Base-by-base conservation (phyloP, 2,329 filamentous ascomycete genomes). In the Ampelomyces quisqualis region DNA sequence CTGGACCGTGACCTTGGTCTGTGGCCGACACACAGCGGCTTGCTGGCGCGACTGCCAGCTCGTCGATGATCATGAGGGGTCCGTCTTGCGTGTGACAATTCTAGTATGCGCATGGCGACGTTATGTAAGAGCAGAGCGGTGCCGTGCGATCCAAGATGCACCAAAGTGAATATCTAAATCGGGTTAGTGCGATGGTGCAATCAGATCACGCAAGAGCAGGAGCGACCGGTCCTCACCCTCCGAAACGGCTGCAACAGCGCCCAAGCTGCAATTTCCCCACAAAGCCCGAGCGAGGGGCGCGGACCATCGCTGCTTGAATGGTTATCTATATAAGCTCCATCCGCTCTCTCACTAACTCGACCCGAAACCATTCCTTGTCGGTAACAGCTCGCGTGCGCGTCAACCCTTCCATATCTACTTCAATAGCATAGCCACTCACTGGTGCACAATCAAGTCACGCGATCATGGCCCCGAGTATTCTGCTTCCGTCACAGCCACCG, bases 391-490 rank as follows among this genome's bases (percentile, higher is more conserved):
- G 30, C 34, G 38, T 46, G 42, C 39, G 26, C 22, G n/a, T 36
- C 30, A 22, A 36, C 27, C 38, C 19, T 20, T 26, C n/a, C n/a
- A n/a, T n/a, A n/a, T n/a, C n/a, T n/a, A n/a, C n/a, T n/a, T n/a
- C n/a, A n/a, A n/a, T n/a, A n/a, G n/a, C n/a, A n/a, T n/a, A n/a
- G 14, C 10, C 10, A 23, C 11, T 15, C 19, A 11, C 7, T 18
- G 29, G 17, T 2, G 9, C 4, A 3, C 18, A 9, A 13, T 10
- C 23, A 20, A 13, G 5, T 15, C 17, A 29, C 8, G 2, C 38
- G 44, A 32, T n/a, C 3, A 67, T 67, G 63, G 63, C 62, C 28
- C 63, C 63, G 10, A 58, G 61, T 43, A 38, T 62, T 22, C 40
- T 63, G 27, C 50, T 65, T 30, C 50, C 53, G 42, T 45, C 49